These are phyloP conservation scores for Corylus avellana DNA, from an alignment of 306 rosid genomes.

Conservation along the genomic window DNA sequence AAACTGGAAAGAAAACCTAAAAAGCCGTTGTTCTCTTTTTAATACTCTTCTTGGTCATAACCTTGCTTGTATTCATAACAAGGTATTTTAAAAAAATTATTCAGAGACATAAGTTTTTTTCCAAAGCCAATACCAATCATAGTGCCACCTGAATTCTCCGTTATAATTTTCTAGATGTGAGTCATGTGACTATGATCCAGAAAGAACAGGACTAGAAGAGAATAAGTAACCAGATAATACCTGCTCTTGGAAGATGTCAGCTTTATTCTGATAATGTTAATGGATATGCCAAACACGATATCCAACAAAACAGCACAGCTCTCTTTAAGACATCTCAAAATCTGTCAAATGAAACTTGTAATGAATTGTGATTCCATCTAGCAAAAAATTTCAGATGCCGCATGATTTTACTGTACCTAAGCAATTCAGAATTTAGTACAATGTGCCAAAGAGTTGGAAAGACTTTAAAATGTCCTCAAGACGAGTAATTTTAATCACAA, in stretches of 20 bases:
- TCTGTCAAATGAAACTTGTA: slow-evolving; percentile 41
- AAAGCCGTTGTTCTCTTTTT: neutral
- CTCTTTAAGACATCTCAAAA: slow-evolving; percentile 44
- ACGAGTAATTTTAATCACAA: neutral
- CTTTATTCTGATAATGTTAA: slow-evolving; percentile 66
- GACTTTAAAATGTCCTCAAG: neutral
- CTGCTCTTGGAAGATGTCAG: slow-evolving; percentile 51
- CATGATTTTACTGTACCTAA: neutral
- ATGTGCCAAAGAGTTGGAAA: neutral
- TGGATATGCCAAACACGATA: slow-evolving; percentile 58
- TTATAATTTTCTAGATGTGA: neutral
- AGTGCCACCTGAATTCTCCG: slow-evolving; percentile 3
- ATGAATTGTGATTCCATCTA: slow-evolving; percentile 6
- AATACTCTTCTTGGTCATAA: neutral
- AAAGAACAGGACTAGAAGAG: slow-evolving; percentile 16
- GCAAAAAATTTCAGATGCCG: neutral
- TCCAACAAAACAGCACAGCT: slow-evolving; percentile 52
- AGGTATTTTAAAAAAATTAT: neutral
- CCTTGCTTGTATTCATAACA: neutral
- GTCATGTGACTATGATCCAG: slow-evolving; percentile 8
- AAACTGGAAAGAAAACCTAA: neutral
- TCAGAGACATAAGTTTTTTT: neutral
- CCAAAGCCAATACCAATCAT: neutral
- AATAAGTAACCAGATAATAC: slow-evolving; percentile 38
- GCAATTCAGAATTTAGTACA: neutral